Base-by-base conservation (phyloP, 306 rosid species). In the Gleditsia sinensis region DNA sequence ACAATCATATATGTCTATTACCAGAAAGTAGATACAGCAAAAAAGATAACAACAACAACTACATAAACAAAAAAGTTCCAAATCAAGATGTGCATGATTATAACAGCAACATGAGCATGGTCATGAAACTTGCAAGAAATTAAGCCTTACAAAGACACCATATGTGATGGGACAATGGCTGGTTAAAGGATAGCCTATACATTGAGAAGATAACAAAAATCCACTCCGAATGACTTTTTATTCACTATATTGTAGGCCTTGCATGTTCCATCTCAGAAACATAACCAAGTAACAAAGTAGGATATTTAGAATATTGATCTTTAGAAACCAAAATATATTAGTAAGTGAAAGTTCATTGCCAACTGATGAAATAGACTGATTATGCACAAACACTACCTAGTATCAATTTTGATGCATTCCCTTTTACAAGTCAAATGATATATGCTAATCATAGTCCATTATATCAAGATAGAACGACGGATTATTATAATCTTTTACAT, bases 311-410 rank as follows among this genome's bases (percentile, higher is more conserved):
- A 34, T 9, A 42, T 33, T 62, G 50, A 65, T 58, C 33, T 33
- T 36, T 49, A 34, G 25, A 67, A 27, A 56, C 62, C 73, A 32
- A 28, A 10, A 24, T 24, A 36, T 43, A 17, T 13, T 63, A 42
- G 66, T 14, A 78, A 25, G 58, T 28, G 7, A 60, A 50, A 34
- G 30, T 33, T 56, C 53, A 48, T 12, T 68, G 67, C 55, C 21
- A 58, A 27, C 21, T 11, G 19, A 23, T 2, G 57, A 57, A 56
- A 33, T 67, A 46, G 28, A 48, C 42, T 28, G 23, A 9, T 56
- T 37, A 30, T 23, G 46, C 30, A 30, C 48, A 57, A 72, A 0
- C n/a, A 65, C 71, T 67, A 5, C 20, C 33, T 56, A 33, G 13
- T 36, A 33, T 53, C 51, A 66, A 27, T 34, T 28, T n/a, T 19